Base-by-base conservation (phyloP, 306 rosid species). In the Prunus salicina region DNA sequence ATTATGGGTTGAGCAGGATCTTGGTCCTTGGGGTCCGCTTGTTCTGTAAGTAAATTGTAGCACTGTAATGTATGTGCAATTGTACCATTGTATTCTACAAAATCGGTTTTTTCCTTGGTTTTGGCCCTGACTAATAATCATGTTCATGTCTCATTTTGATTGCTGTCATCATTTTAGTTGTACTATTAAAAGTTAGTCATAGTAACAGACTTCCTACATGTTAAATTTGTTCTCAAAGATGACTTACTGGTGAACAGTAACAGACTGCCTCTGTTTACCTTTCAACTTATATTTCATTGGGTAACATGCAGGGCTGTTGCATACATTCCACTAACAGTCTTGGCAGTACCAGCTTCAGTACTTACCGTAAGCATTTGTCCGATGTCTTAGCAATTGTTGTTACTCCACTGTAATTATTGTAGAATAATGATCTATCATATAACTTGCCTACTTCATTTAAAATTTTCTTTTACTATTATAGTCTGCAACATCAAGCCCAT, bases 11-110 rank as follows among this genome's bases (percentile, higher is more conserved):
- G 80, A 91, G 64, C 83, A 78, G n/a, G 98, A 94, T 87, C 98
- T 94, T 84, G 98, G 98, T 18, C 81, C 83, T 8, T 94, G 98
- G 98, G 98, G 98, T 49, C 98, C 98, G 38, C 58, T 94, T 76
- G 93, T 87, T 79, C 88, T 94, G 98, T 94, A 82, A 86, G 97
- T 86, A 56, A 53, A 51, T 83, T 70, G 14, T 19, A 58, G 50
- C 14, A 22, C 69, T 45, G 7, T 7, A 69, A 15, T 45, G 6
- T 20, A 22, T 76, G 3, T 20, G 22, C 47, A 30, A 18, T 9
- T 18, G 12, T 64, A 38, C 11, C 10, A 3, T 25, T 27, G 2
- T 65, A 18, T 38, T 65, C 24, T 18, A 63, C 46, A 43, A 63
- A 24, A 28, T 30, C n/a, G 18, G 14, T 13, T 25, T 61, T 61